These are phyloP conservation scores for Trichomonascaceae sp. DNA, from an alignment of 1,139 yeast species.

Conservation along the genomic window DNA sequence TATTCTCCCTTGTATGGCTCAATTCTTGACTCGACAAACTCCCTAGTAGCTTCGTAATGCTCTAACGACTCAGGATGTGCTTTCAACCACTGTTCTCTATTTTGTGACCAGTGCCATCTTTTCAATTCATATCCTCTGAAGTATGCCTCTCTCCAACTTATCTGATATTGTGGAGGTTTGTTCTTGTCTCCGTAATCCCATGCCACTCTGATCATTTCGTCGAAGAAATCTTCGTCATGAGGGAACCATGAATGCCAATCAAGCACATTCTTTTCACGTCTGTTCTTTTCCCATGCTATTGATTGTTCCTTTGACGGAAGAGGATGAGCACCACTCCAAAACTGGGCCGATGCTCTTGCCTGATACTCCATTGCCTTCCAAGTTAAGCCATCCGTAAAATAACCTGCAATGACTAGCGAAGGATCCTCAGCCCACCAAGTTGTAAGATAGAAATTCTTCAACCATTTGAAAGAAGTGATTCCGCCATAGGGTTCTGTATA, in stretches of 20 bases:
- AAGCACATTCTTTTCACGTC: conserved; percentile 11
- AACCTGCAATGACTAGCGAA: conserved; percentile 18
- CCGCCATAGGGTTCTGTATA: conserved; percentile 16
- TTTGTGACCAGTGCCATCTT: conserved; percentile 8
- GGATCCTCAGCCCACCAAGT: conserved; percentile 26
- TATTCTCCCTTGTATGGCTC: conserved; percentile 4
- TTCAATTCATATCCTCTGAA: conserved; percentile 9
- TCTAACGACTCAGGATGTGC: conserved; percentile 12
- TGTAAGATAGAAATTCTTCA: conserved; percentile 20
- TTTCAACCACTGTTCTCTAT: conserved; percentile 9
- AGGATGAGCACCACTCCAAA: conserved; percentile 16
- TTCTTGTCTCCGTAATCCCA: background rate
- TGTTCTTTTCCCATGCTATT: conserved; percentile 18
- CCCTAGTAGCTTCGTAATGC: conserved; percentile 3
- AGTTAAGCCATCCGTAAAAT: conserved; percentile 20
- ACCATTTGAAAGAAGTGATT: conserved; percentile 11
- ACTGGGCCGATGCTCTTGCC: conserved; percentile 20
- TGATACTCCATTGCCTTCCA: conserved; percentile 23
- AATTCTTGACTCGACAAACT: conserved; percentile 8
- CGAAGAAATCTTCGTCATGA: conserved; percentile 16
- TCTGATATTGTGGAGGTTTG: background rate
- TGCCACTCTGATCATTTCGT: conserved; percentile 16
- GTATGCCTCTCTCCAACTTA: conserved; percentile 7
- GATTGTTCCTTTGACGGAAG: conserved; percentile 16
- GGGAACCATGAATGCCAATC: conserved; percentile 24